These are phyloP conservation scores for Amoeboradix gromovi DNA, from an alignment of 371 early-diverging fungal species.

Conservation along the genomic window DNA sequence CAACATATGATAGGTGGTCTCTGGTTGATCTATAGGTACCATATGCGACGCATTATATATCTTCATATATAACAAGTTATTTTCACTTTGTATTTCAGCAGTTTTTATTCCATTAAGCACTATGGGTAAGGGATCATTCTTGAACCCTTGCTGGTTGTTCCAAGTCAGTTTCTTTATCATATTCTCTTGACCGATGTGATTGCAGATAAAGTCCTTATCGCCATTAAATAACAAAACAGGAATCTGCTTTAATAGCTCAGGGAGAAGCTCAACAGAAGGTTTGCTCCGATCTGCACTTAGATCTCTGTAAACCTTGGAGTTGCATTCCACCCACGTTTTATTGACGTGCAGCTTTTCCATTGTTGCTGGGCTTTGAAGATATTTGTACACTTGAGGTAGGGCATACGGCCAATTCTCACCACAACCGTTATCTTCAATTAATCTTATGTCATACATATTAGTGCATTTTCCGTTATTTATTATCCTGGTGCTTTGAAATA, in stretches of 20 bases:
- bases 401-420: neutral
- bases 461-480: neutral
- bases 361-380: neutral
- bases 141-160: slow-evolving; percentile 33
- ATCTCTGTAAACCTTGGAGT: neutral
- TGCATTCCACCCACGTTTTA: neutral
- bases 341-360: neutral
- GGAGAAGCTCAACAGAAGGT: neutral
- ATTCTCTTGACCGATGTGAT: slow-evolving; percentile 33
- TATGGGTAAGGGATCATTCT: slow-evolving; percentile 15
- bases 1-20: neutral
- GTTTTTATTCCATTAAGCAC: slow-evolving; percentile 20
- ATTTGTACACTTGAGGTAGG: neutral
- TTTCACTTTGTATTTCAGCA: slow-evolving; percentile 23
- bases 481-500: neutral
- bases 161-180: slow-evolving; percentile 38
- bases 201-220: slow-evolving; percentile 50
- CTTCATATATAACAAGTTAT: slow-evolving; percentile 35
- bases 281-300: neutral
- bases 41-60: slow-evolving; percentile 44
- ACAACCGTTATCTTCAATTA: neutral
- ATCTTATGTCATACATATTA: neutral
- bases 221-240: slow-evolving; percentile 20
- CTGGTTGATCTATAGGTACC: slow-evolving; percentile 33
- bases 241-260: neutral